Evolutionary conservation across 371 early-diverging fungal species (phyloP).

Genomic region (Apophysomyces ossiformis): DNA sequence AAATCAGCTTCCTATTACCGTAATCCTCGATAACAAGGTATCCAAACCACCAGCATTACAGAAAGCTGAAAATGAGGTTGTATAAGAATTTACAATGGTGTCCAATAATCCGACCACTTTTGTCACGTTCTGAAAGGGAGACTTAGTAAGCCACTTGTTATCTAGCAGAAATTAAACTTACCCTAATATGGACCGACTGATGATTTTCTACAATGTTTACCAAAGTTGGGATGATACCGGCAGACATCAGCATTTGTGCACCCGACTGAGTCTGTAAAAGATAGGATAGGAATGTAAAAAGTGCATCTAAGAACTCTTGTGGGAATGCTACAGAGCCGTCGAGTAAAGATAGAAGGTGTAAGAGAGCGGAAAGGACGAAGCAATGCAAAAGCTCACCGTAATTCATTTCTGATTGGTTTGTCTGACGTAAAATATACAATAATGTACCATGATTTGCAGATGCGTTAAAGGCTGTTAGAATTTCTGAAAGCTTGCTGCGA

Average conservation of each 20-base stretch:
- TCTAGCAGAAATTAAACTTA: constrained; percentile 15
- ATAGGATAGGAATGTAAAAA: constrained; percentile 79
- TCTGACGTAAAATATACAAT: constrained; percentile 77
- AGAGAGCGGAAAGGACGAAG: neutral
- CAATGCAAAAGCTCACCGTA: neutral
- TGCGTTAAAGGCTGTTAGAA: constrained; percentile 86
- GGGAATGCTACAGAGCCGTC: constrained; percentile 45
- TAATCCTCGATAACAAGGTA: constrained; percentile 75
- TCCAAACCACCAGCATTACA: constrained; percentile 84
- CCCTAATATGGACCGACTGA: constrained; percentile 59
- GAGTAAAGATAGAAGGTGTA: constrained; percentile 4
- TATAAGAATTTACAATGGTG: constrained; percentile 77
- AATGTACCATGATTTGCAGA: constrained; percentile 93
- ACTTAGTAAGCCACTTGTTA: neutral
- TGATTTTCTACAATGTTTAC: constrained; percentile 63
- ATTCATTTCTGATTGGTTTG: constrained; percentile 38
- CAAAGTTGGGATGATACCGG: constrained; percentile 85
- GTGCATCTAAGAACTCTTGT: constrained; percentile 82
- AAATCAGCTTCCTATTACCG: constrained; percentile 38
- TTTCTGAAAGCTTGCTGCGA: constrained; percentile 76
- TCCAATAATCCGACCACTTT: constrained; percentile 82
- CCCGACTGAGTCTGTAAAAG: constrained; percentile 82
- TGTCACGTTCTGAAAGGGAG: constrained; percentile 55
- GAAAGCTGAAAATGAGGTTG: constrained; percentile 80
- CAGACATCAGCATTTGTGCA: constrained; percentile 89